Evolutionary conservation across 1,284 basidiomycete species (phyloP).

Genomic region (Singerocomus inundabilis): DNA sequence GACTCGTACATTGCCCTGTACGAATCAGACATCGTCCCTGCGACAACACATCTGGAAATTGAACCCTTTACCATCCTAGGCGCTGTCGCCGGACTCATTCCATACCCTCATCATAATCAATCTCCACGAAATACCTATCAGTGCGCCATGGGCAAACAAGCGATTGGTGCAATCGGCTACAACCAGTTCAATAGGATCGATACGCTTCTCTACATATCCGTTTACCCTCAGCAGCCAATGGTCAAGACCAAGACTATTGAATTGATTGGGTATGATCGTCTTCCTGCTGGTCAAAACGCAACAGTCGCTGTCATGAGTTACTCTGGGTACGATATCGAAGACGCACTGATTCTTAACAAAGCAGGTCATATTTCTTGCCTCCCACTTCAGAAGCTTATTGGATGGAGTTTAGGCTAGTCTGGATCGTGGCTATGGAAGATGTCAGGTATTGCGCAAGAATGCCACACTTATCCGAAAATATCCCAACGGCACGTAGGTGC

Average conservation of each 20-base stretch:
- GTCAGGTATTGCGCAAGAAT: slow-evolving; percentile 97
- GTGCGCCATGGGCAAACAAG: slow-evolving; percentile 99
- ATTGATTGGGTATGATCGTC: slow-evolving; percentile 91
- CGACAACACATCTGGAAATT: slow-evolving; percentile 96
- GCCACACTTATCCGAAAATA: slow-evolving; percentile 94
- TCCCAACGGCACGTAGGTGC: slow-evolving; percentile 90
- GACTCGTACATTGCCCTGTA: slow-evolving; percentile 97
- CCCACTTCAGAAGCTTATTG: slow-evolving; percentile 9
- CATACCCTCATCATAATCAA: slow-evolving; percentile 99
- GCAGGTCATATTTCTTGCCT: slow-evolving; percentile 37
- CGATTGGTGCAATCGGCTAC: slow-evolving; percentile 98
- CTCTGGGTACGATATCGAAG: slow-evolving; percentile 99
- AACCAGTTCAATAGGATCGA: slow-evolving; percentile 99
- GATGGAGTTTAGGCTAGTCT: slow-evolving; percentile 68
- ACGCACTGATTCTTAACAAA: slow-evolving; percentile 96
- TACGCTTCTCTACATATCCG: slow-evolving; percentile 95
- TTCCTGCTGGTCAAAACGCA: slow-evolving; percentile 98
- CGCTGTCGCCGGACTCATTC: slow-evolving; percentile 96
- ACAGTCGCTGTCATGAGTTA: slow-evolving; percentile 99
- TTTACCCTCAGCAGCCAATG: slow-evolving; percentile 99
- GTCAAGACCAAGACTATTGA: slow-evolving; percentile 99
- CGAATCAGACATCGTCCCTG: slow-evolving; percentile 80
- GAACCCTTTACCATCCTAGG: slow-evolving; percentile 98
- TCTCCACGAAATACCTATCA: slow-evolving; percentile 99
- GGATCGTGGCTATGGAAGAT: slow-evolving; percentile 96